Percentiles rank a stretch among this genome's conserved stretches.
Evolutionary conservation across 306 rosid genomes (phyloP).

Genomic region (Mimosa bimucronata): DNA sequence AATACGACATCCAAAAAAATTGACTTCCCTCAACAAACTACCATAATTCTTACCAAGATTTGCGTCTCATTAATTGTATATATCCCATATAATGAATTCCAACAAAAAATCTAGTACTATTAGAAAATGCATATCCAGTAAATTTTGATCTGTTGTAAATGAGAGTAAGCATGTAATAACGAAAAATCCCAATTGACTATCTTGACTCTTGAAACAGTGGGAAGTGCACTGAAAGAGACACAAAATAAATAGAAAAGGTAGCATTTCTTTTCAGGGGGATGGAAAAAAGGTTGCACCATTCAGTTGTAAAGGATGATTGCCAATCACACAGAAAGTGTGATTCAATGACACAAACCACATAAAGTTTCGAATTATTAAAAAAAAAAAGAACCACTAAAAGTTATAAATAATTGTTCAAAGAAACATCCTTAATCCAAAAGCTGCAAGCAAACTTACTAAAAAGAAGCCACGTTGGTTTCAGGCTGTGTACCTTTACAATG

Average conservation of each 20-base stretch:
- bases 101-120: background rate
- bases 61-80: background rate
- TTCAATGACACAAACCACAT: background rate
- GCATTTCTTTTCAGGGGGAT: background rate
- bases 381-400: background rate
- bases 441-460: background rate
- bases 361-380: background rate
- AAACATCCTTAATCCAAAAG: background rate
- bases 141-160: background rate
- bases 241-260: background rate
- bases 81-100: background rate
- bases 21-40: background rate
- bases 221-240: background rate
- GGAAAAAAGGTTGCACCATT: background rate
- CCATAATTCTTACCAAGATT: background rate
- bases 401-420: conserved; percentile 7
- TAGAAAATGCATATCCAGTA: background rate
- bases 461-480: conserved; percentile 26
- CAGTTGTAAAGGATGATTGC: background rate
- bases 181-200: background rate
- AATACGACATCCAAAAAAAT: background rate
- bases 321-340: background rate
- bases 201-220: background rate
- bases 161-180: background rate
- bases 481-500: conserved; percentile 80